A percentile compares a stretch with the other conserved stretches of the same genome.
phyloP scores from a whole-genome alignment of 1,139 yeast species.

The Kodamaea ohmeri region DNA sequence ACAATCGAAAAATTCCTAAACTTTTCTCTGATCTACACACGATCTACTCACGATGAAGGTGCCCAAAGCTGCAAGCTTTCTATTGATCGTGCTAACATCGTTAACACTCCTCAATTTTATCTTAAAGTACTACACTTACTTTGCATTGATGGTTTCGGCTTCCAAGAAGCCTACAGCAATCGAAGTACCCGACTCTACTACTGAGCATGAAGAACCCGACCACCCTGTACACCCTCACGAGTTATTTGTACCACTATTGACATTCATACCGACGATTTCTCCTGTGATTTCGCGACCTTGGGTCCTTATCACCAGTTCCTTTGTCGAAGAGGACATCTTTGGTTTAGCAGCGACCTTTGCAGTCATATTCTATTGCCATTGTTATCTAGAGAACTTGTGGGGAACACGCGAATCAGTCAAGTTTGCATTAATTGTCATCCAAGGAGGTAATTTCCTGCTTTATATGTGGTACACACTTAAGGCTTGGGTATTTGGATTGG shows the following conservation, averaged over 20 bases:
- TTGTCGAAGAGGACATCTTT: slow-evolving; percentile 35
- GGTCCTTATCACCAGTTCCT: slow-evolving; percentile 36
- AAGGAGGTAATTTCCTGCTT: slow-evolving; percentile 33
- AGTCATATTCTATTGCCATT: slow-evolving; percentile 35
- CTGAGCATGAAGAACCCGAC: slow-evolving; percentile 20
- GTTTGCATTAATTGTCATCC: slow-evolving; percentile 24
- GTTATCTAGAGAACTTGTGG: slow-evolving; percentile 40
- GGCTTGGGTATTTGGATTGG: slow-evolving; percentile 22
- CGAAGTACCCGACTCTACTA: slow-evolving; percentile 23
- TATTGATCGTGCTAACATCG: slow-evolving; percentile 33
- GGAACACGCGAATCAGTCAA: slow-evolving; percentile 33
- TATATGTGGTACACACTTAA: slow-evolving; percentile 37
- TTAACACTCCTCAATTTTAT: slow-evolving; percentile 20
- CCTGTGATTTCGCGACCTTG: slow-evolving; percentile 39
- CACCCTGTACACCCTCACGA: slow-evolving; percentile 43
- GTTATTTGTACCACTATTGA: slow-evolving; percentile 38
- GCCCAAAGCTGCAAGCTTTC: slow-evolving; percentile 36
- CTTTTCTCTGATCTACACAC: not conserved
- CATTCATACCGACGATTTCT: slow-evolving; percentile 39
- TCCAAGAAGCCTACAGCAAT: slow-evolving; percentile 24
- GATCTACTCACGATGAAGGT: slow-evolving; percentile 26
- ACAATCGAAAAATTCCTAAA: not conserved
- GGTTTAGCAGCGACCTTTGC: slow-evolving; percentile 27
- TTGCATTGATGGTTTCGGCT: slow-evolving; percentile 29
- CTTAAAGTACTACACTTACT: slow-evolving; percentile 22